Conservation (phyloP, 2,329 filamentous ascomycete genomes). For the Diaporthe longicolla region DNA sequence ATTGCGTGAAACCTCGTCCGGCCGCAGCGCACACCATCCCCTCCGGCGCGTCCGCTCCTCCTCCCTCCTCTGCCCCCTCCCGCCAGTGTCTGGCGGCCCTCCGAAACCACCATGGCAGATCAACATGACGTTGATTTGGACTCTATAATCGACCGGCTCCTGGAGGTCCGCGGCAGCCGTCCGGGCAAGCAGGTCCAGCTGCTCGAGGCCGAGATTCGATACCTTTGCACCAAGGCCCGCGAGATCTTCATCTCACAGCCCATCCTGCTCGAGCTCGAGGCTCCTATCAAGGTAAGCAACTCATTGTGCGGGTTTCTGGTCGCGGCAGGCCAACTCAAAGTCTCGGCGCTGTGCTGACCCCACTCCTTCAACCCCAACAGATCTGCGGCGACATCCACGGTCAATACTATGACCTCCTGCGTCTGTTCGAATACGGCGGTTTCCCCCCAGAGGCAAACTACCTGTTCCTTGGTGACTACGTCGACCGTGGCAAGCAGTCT, state of each 20-base stretch:
- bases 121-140: constrained; percentile 96
- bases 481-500: constrained; percentile 98
- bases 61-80: constrained; percentile 42
- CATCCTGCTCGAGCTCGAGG: constrained; percentile 96
- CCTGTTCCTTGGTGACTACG: constrained; percentile 98
- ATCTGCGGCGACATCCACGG: constrained; percentile 99
- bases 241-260: constrained; percentile 99
- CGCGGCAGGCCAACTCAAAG: constrained; percentile 33
- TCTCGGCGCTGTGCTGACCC: constrained; percentile 36
- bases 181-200: constrained; percentile 99
- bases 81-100: constrained; percentile 53
- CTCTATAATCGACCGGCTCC: constrained; percentile 97
- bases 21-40: constrained; percentile 43
- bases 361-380: constrained; percentile 61
- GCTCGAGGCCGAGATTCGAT: constrained; percentile 95
- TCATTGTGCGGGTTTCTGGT: background rate
- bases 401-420: constrained; percentile 98
- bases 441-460: constrained; percentile 99
- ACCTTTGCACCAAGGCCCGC: constrained; percentile 96
- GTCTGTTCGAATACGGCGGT: constrained; percentile 97
- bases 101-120: constrained; percentile 68
- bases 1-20: constrained; percentile 44
- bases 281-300: constrained; percentile 91
- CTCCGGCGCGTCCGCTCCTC: constrained; percentile 43
- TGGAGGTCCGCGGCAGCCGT: constrained; percentile 97